phyloP scores from a whole-genome alignment of 2,329 filamentous ascomycete genomes.

The Trichoderma guizhouense region DNA sequence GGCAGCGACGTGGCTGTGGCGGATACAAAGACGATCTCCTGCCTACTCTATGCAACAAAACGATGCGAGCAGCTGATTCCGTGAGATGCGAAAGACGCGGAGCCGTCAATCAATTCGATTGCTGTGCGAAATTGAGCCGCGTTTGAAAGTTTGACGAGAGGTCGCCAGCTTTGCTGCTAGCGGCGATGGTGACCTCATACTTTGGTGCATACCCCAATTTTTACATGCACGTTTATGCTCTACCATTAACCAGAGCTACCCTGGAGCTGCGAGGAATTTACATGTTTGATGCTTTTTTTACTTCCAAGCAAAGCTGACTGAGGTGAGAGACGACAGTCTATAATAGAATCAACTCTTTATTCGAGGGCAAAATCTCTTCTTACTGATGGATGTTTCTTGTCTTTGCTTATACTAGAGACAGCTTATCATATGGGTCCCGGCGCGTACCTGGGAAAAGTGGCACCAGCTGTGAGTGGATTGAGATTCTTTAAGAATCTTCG shows the following conservation, averaged over 20 bases:
- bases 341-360: not conserved
- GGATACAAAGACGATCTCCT: not conserved
- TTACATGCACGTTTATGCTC: not conserved
- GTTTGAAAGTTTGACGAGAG: conserved; percentile 17
- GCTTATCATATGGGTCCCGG: not conserved
- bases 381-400: not conserved
- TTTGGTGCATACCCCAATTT: conserved; percentile 24
- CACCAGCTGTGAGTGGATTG: not conserved
- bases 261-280: not conserved
- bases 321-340: not conserved
- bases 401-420: not conserved
- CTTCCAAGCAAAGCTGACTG: not conserved
- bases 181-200: conserved; percentile 28
- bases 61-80: not conserved
- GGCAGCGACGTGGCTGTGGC: not conserved
- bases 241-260: not conserved
- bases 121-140: not conserved
- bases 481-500: not conserved
- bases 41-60: not conserved
- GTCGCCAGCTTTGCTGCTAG: conserved; percentile 22
- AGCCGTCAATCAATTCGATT: not conserved
- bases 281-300: not conserved
- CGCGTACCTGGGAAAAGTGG: not conserved
- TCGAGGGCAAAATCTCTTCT: not conserved
- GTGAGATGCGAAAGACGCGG: not conserved